Evolutionary conservation across 2,329 filamentous ascomycete species (phyloP).

Genomic region (Pseudocercospora cruenta): DNA sequence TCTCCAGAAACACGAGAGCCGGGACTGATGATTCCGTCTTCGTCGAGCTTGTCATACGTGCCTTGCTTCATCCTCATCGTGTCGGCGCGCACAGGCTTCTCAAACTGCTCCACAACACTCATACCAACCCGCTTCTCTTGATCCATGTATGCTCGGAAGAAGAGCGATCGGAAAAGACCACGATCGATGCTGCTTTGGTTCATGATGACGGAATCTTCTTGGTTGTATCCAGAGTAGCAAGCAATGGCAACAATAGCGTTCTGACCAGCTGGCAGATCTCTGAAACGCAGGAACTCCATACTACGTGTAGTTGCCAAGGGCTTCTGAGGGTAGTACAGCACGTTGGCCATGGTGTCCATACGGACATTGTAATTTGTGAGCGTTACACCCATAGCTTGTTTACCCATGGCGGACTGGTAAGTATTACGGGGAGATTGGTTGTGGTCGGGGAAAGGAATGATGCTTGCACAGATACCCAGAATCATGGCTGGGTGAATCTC

Average conservation of each 20-base stretch:
- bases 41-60: conserved; percentile 79
- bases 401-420: conserved; percentile 90
- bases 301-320: conserved; percentile 92
- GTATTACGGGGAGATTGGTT: conserved; percentile 98
- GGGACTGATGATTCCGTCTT: conserved; percentile 91
- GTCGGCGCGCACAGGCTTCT: conserved; percentile 87
- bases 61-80: conserved; percentile 86
- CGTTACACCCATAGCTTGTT: conserved; percentile 99
- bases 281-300: conserved; percentile 99
- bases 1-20: conserved; percentile 95
- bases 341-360: conserved; percentile 99
- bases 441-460: conserved; percentile 99
- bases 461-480: conserved; percentile 95
- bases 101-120: conserved; percentile 89
- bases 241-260: conserved; percentile 98
- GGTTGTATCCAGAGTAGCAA: conserved; percentile 98
- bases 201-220: conserved; percentile 99
- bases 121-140: conserved; percentile 96
- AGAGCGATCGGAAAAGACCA: conserved; percentile 93
- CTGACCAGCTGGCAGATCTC: conserved; percentile 93
- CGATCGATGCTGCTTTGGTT: conserved; percentile 99
- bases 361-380: conserved; percentile 94
- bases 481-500: conserved; percentile 99
- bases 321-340: conserved; percentile 98
- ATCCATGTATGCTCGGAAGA: conserved; percentile 97